Evolutionary conservation across 305 asterid species (phyloP), one percentile per base, ranked within the genome.

Genomic region (Fraxinus platypoda): DNA sequence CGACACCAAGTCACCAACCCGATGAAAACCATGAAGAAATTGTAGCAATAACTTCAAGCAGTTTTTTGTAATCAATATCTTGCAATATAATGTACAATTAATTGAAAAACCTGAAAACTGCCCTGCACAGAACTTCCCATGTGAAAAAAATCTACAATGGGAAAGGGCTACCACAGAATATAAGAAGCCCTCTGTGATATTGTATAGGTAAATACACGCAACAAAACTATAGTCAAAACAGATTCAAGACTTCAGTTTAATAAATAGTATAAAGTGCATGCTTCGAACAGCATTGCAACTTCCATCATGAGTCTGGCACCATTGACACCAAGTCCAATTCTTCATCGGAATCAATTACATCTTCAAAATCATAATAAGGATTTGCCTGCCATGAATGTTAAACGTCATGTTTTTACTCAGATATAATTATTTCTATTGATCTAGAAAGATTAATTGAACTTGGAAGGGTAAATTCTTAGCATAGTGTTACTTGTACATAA

Each of bases 281-380:
- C 81, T 70, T 85, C 81, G 82, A 66, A 82, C 59, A 72, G 83
- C 74, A 33, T 74, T 35, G 17, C 80, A 13, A 21, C 81, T 75
- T 75, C 77, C 62, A 54, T 77, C 87, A 90, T 43, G 93, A 86
- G 8, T 86, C 89, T 8, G 94, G 80, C 54, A 86, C 94, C 98
- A 95, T 94, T 3, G 97, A 86, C 80, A 90, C 91, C 91, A 94
- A 82, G 86, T 96, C 98, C 88, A 94, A 80, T 85, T 96, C 98
- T 90, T 93, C 99, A 64, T 95, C 98, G 0, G 98, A 94, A 86
- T 95, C 99, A 7, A 95, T 91, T 35, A 86, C 91, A 73, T 93
- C 91, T 89, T 90, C 97, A 68, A 83, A 93, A 84, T 93, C 98
- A 74, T 95, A 95, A 79, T 85, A 95, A 30, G 99, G 95, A 82